Evolutionary conservation across 768 basidiomycete genomes (phyloP), one percentile per base, ranked within the genome.

Genomic region (Pleurotus citrinopileatus): DNA sequence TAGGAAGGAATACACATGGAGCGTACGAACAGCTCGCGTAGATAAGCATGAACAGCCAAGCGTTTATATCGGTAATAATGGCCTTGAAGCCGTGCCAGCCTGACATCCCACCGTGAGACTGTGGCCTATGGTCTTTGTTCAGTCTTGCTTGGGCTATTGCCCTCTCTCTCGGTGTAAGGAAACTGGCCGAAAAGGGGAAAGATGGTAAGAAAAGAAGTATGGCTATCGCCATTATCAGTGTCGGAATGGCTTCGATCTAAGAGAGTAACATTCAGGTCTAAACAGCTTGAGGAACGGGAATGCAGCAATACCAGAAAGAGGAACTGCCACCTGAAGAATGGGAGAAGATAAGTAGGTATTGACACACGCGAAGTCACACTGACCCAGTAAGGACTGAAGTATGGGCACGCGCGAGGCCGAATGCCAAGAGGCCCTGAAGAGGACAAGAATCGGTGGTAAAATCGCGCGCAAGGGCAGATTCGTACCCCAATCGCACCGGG

Each of bases 111-210:
- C 81, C 81, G 61, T 82, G 81, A 2, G 80, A 81, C 43, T 75
- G 75, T 15, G 81, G 81, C 55, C 73, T 80, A 52, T 83, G 81
- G 59, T 82, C 80, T 13, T 75, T 67, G 51, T 80, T 77, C 15
- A 83, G 61, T 8, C 80, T 71, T n/a, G 80, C 80, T 63, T 81
- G 79, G 2, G 81, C 80, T 38, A 83, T 83, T 19, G 81, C 76
- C 20, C 72, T 65, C 61, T 84, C 77, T 32, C 79, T 73, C 1
- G 74, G 76, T 9, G 72, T 77, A 4, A 84, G 67, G 62, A 83
- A 82, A 0, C 70, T 68, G 3, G 80, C 77, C 3, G 75, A 70
- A 61, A 81, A 83, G 0, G 81, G 81, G 65, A 82, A 83, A 0
- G 80, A 74, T 0, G 82, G 80, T 3, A 82, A 69, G 61, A 80